Conservation (phyloP, 2,329 filamentous ascomycete genomes). For the Trichothecium sympodiale region DNA sequence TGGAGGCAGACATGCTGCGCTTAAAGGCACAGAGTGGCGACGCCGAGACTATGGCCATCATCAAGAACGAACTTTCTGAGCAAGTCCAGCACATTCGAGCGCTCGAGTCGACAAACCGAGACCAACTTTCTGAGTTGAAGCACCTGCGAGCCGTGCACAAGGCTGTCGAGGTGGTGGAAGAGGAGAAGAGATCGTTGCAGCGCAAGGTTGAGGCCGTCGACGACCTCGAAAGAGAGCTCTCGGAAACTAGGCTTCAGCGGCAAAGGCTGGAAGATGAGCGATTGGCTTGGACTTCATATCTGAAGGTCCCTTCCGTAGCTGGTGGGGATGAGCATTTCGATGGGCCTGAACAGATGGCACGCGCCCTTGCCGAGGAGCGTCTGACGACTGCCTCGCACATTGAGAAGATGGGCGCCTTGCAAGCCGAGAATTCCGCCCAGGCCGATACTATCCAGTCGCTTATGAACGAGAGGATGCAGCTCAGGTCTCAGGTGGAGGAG, state of each 20-base stretch:
- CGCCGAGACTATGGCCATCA: conserved; percentile 70
- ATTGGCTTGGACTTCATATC: conserved; percentile 73
- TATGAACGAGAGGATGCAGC: conserved; percentile 54
- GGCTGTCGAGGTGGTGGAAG: conserved; percentile 87
- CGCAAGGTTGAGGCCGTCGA: conserved; percentile 67
- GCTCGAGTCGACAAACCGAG: conserved; percentile 69
- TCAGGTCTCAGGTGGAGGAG: conserved; percentile 62
- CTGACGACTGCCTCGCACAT: conserved; percentile 70
- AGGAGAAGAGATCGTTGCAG: conserved; percentile 81
- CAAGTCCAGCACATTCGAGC: conserved; percentile 86
- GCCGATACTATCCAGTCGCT: conserved; percentile 64
- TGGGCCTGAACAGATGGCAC: conserved; percentile 77
- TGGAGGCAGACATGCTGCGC: conserved; percentile 75
- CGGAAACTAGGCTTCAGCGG: conserved; percentile 70
- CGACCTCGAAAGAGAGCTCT: conserved; percentile 62
- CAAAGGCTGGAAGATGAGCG: conserved; percentile 84
- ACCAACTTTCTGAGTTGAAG: conserved; percentile 69
- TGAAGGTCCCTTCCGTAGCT: conserved; percentile 52
- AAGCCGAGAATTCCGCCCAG: conserved; percentile 67
- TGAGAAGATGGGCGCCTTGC: conserved; percentile 66
- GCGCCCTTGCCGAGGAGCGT: conserved; percentile 72
- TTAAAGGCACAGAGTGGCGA: conserved; percentile 82
- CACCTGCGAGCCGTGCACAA: conserved; percentile 72
- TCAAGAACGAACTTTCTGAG: conserved; percentile 80
- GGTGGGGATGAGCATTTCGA: conserved; percentile 64